Evolutionary conservation across 2,329 filamentous ascomycete genomes (phyloP).

Genomic region (Parasarocladium wereldwijsianum): DNA sequence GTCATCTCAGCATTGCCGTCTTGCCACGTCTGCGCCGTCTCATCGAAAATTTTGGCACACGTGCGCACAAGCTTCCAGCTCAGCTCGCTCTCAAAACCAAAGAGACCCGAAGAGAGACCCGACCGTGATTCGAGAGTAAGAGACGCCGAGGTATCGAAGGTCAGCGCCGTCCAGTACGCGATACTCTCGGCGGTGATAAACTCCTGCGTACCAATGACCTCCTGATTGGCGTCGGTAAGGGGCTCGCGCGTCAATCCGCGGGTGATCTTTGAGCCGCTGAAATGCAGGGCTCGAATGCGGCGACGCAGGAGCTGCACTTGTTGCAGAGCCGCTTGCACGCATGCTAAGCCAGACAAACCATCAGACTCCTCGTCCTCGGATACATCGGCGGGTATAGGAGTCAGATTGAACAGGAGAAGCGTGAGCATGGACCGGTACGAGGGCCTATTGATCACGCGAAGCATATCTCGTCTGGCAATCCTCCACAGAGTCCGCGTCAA

Average conservation of each 20-base stretch:
- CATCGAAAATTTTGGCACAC: slow-evolving; percentile 15
- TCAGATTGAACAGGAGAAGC: slow-evolving; percentile 23
- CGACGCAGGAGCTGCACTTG: slow-evolving; percentile 24
- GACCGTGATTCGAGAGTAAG: slow-evolving; percentile 24
- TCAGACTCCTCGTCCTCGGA: slow-evolving; percentile 24
- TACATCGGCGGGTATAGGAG: slow-evolving; percentile 23
- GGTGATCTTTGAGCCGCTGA: slow-evolving; percentile 23
- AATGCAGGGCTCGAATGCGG: slow-evolving; percentile 22
- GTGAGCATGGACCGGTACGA: slow-evolving; percentile 25
- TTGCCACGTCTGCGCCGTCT: slow-evolving; percentile 13
- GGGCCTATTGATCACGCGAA: slow-evolving; percentile 23
- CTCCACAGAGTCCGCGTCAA: slow-evolving; percentile 18
- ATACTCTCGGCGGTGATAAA: slow-evolving; percentile 23
- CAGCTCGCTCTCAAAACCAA: slow-evolving; percentile 16
- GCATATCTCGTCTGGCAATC: slow-evolving; percentile 20
- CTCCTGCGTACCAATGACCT: slow-evolving; percentile 13
- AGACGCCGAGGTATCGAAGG: slow-evolving; percentile 25
- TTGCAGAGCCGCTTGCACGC: slow-evolving; percentile 24
- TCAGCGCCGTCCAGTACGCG: slow-evolving; percentile 25
- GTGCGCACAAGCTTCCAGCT: slow-evolving; percentile 15
- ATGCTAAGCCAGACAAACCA: slow-evolving; percentile 23
- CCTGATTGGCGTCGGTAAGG: too few species aligned
- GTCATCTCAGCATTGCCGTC: slow-evolving; percentile 12
- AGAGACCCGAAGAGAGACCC: slow-evolving; percentile 22
- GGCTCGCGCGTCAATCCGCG: too few species aligned